A percentile compares a stretch with the other conserved stretches of the same genome.
Evolutionary conservation across 1,284 basidiomycete species (phyloP).

Genomic region (Leccinum pachyderme): DNA sequence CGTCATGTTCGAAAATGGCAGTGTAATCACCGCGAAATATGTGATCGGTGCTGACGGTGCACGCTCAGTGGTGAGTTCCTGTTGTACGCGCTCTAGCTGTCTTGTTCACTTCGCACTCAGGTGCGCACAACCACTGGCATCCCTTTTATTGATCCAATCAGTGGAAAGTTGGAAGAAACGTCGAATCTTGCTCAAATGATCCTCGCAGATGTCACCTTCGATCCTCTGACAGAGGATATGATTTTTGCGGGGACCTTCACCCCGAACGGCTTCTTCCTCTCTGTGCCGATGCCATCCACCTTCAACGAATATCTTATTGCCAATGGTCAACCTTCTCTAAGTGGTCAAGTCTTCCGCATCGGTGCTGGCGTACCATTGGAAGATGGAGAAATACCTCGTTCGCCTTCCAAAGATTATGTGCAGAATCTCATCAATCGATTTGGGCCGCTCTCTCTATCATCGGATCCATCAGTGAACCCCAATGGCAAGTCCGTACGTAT

Average conservation of each 20-base stretch:
- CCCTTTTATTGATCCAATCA: neutral
- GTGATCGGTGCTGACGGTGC: neutral
- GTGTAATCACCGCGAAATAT: neutral
- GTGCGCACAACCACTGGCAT: neutral
- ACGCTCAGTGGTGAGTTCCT: neutral
- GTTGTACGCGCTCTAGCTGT: neutral
- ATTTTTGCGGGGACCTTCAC: neutral
- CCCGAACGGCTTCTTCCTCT: neutral
- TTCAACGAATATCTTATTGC: neutral
- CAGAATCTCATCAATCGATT: slow-evolving; percentile 38
- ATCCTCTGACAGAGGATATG: neutral
- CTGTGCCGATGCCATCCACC: neutral
- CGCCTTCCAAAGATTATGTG: slow-evolving; percentile 35
- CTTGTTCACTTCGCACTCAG: neutral
- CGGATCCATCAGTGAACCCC: slow-evolving; percentile 25
- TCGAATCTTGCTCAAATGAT: neutral
- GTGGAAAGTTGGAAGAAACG: neutral
- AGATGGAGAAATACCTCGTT: slow-evolving; percentile 33
- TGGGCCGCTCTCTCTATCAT: slow-evolving; percentile 29
- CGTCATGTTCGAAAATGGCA: neutral
- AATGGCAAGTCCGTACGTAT: slow-evolving; percentile 20
- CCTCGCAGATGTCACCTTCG: neutral
- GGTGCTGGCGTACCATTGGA: slow-evolving; percentile 33
- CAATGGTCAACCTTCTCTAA: neutral
- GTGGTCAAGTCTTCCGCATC: slow-evolving; percentile 32